Evolutionary conservation across 176 grass and related monocot genomes (phyloP).

Genomic region (Musa troglodytarum): DNA sequence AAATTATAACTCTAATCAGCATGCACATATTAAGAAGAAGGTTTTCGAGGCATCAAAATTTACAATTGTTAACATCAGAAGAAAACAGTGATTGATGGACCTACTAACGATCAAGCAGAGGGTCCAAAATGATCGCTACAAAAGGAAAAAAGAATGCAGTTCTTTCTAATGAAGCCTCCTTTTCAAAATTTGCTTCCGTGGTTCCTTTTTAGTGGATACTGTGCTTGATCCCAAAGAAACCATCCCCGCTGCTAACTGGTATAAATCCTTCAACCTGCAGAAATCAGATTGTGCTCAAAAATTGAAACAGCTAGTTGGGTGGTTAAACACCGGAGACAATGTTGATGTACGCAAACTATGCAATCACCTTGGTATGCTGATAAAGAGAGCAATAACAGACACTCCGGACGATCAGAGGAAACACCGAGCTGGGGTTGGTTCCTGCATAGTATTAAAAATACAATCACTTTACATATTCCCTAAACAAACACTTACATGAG

Average conservation of each 20-base stretch:
- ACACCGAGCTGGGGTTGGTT: slow-evolving; percentile 50
- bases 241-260: slow-evolving; percentile 56
- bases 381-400: slow-evolving; percentile 57
- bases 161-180: slow-evolving; percentile 50
- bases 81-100: neutral
- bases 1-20: too few species aligned
- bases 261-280: slow-evolving; percentile 80
- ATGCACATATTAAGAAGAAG: too few species aligned
- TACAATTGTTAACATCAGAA: neutral
- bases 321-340: neutral
- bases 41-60: neutral
- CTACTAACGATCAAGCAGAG: neutral
- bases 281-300: slow-evolving; percentile 12
- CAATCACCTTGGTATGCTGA: slow-evolving; percentile 86
- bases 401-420: slow-evolving; percentile 72
- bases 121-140: neutral
- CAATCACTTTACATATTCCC: neutral
- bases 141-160: too few species aligned
- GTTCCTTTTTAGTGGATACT: slow-evolving; percentile 48
- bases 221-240: slow-evolving; percentile 39
- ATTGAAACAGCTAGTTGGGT: slow-evolving; percentile 15
- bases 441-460: neutral
- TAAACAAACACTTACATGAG: neutral
- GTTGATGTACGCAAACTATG: slow-evolving; percentile 9
- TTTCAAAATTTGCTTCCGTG: slow-evolving; percentile 50